Evolutionary conservation across 2,329 filamentous ascomycete species (phyloP).

Genomic region (Tricladium varicosporioides): DNA sequence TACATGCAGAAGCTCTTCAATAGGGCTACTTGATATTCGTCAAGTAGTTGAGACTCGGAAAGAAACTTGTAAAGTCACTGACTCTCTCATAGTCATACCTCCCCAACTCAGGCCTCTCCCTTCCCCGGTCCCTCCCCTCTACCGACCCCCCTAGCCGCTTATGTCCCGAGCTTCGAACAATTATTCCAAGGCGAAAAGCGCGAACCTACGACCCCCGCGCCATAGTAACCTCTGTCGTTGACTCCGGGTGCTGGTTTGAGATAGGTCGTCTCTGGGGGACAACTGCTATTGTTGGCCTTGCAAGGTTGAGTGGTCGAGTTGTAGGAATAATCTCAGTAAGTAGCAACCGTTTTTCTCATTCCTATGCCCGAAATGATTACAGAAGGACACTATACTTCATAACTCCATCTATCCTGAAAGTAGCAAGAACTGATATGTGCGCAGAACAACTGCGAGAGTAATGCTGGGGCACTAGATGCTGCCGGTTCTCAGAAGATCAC

Average conservation of each 20-base stretch:
- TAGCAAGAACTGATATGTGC: too few relatives aligned
- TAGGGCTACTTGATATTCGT: too few relatives aligned
- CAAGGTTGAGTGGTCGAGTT: slow-evolving; percentile 53
- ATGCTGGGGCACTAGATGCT: slow-evolving; percentile 60
- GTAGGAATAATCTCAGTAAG: slow-evolving; percentile 55
- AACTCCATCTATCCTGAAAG: too few relatives aligned
- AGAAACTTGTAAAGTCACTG: too few relatives aligned
- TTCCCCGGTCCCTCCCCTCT: slow-evolving; percentile 48
- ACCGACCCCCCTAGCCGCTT: slow-evolving; percentile 49
- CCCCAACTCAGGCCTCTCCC: slow-evolving; percentile 53
- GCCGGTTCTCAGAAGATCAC: slow-evolving; percentile 59
- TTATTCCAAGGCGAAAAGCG: slow-evolving; percentile 56
- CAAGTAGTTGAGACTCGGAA: too few relatives aligned
- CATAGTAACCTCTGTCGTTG: slow-evolving; percentile 57
- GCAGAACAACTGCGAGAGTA: slow-evolving; percentile 54
- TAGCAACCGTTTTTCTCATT: too few relatives aligned
- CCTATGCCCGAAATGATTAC: too few relatives aligned
- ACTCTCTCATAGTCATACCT: slow-evolving; percentile 40
- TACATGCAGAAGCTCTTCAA: too few relatives aligned
- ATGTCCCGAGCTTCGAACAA: slow-evolving; percentile 48
- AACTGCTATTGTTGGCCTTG: slow-evolving; percentile 59
- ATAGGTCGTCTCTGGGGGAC: slow-evolving; percentile 62
- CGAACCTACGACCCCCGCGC: slow-evolving; percentile 59
- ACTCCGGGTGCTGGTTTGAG: slow-evolving; percentile 58
- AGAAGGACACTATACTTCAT: too few relatives aligned